Base-by-base conservation (phyloP, 78 protist species). In the Neovahlkampfia damariscottae region DNA sequence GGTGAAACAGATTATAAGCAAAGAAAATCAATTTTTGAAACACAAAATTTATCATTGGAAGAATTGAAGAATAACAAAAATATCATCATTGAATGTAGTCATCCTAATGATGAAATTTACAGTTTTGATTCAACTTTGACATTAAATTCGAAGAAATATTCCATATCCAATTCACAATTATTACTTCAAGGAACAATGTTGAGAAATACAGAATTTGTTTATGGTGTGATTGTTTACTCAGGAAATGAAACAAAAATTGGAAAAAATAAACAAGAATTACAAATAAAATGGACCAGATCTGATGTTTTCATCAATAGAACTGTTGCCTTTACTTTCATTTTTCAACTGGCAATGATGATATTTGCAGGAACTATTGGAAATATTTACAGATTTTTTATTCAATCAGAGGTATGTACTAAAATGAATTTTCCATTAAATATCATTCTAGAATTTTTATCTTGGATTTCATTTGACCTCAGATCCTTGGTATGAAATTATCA, bases 181-280 rank as follows among this genome's bases (percentile, higher is more conserved):
- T 74, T 76, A 30, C 70, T 76, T 67, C 71, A 75, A 10, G 89
- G 89, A 4, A 34, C 68, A 31, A 6, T 2, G 6, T 29, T 93
- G 2, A 41, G 89, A 66, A 83, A 84, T 75, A 87, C 93, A 1
- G 73, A 70, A 19, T 80, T 29, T 38, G 40, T 69, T 27, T 34
- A 67, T 73, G 93, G 93, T 2, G 27, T 87, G 8, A 89, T 80
- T 28, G 80, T 86, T 5, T 88, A 86, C 80, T 76, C 91, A 2
- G 96, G 96, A 1, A 81, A 70, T 27, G 92, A 94, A 41, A 88
- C 94, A 10, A 93, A 93, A 69, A 40, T 84, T 36, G 50, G 75
- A 72, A 34, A 40, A 69, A 92, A 92, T 72, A 5, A 1, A 59
- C 1, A 0, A 10, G 19, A 67, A 8, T 0, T 81, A 28, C 84